Conservation (phyloP, 257 asterid species). For the Solanum chiquidenum region DNA sequence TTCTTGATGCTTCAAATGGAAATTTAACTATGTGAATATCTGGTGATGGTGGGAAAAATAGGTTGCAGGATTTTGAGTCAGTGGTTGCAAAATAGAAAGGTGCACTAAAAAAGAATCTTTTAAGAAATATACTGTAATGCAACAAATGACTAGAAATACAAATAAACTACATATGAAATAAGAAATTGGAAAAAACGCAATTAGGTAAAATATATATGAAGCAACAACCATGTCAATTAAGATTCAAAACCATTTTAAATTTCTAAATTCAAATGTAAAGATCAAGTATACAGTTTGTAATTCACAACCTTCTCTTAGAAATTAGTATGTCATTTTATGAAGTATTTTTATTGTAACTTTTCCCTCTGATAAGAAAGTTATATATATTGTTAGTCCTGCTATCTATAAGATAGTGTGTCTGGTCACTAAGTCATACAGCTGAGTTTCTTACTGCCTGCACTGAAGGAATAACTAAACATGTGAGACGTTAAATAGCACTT, state of each 20-base stretch:
- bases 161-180: not conserved
- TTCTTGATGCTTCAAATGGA: not conserved
- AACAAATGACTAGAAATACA: not conserved
- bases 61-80: not conserved
- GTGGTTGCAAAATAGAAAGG: not conserved
- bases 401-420: not conserved
- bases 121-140: not conserved
- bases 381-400: not conserved
- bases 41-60: not conserved
- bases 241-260: not conserved
- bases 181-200: not conserved
- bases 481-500: not conserved
- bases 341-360: not conserved
- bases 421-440: not conserved
- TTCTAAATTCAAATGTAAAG: not conserved
- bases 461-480: not conserved
- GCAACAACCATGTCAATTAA: not conserved
- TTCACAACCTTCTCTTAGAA: not conserved
- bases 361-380: not conserved
- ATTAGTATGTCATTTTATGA: not conserved
- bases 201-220: not conserved
- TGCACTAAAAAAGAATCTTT: not conserved
- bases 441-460: not conserved
- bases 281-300: not conserved
- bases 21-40: not conserved